A percentile compares a stretch with the other conserved stretches of the same genome.
Evolutionary conservation across 2,329 filamentous ascomycete species (phyloP).

Genomic region (Aspergillus bombycis): DNA sequence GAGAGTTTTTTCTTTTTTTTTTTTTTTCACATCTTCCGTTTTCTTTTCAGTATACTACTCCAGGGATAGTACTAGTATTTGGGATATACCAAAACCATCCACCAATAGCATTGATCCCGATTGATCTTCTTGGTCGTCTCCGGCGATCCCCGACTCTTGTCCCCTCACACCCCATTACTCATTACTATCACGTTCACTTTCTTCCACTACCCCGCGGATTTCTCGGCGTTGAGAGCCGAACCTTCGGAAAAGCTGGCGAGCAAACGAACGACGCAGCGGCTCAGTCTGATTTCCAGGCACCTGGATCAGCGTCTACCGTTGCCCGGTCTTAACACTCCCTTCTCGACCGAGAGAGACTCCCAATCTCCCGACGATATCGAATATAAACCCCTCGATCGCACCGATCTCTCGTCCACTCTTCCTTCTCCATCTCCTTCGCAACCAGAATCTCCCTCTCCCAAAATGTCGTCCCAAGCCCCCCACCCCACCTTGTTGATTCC

Average conservation of each 20-base stretch:
- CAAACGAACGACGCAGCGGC: constrained; percentile 53
- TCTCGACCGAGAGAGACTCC: constrained; percentile 61
- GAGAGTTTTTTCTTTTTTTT: too few relatives aligned
- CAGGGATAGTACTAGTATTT: background rate
- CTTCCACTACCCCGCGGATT: constrained; percentile 29
- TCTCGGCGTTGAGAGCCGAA: constrained; percentile 38
- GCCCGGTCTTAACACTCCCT: constrained; percentile 65
- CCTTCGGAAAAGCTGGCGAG: constrained; percentile 50
- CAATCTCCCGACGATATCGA: constrained; percentile 58
- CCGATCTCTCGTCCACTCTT: constrained; percentile 12
- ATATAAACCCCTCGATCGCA: constrained; percentile 48
- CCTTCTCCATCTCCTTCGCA: constrained; percentile 9
- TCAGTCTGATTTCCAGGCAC: constrained; percentile 65
- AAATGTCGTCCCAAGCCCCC: constrained; percentile 61
- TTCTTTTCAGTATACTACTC: background rate
- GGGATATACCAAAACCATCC: background rate
- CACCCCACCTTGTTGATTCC: constrained; percentile 87
- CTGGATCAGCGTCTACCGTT: constrained; percentile 57
- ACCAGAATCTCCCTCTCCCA: constrained; percentile 34
- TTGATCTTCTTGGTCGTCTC: constrained; percentile 5
- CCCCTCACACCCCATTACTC: background rate
- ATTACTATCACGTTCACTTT: constrained; percentile 1
- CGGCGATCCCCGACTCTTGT: constrained; percentile 29
- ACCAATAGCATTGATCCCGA: background rate
- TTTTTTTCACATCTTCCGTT: background rate